A percentile compares a stretch with the other conserved stretches of the same genome.
phyloP scores from a whole-genome alignment of 2,329 filamentous ascomycete genomes.

The Chlorencoelia australis region DNA sequence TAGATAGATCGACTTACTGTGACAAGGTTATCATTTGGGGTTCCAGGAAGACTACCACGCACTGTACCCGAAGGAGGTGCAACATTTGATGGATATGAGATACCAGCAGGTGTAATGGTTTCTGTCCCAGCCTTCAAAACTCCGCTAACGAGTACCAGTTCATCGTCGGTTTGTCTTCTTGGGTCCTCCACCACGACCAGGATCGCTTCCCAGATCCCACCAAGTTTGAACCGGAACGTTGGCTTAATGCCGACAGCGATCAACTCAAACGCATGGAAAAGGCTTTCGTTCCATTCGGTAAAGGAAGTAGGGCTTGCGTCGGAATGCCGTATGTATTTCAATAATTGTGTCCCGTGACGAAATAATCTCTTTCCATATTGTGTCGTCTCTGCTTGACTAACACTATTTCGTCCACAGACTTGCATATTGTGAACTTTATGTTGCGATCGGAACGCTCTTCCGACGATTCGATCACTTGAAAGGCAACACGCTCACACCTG shows the following conservation, averaged over 20 bases:
- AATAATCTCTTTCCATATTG: no score
- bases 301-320: conserved; percentile 9
- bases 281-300: conserved; percentile 27
- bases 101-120: conserved; percentile 16
- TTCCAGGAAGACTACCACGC: conserved; percentile 21
- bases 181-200: conserved; percentile 25
- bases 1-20: not conserved
- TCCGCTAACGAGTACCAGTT: no score
- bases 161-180: conserved; percentile 23
- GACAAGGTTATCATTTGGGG: conserved; percentile 20
- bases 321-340: conserved; percentile 7
- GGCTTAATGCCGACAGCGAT: conserved; percentile 12
- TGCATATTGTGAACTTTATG: conserved; percentile 11
- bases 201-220: conserved; percentile 26
- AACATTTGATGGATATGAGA: conserved; percentile 1
- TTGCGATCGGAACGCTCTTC: conserved; percentile 8
- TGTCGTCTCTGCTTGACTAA: no score
- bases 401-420: no score
- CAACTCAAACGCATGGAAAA: conserved; percentile 19
- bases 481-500: conserved; percentile 1
- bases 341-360: no score
- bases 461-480: conserved; percentile 10
- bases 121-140: not conserved
- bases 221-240: conserved; percentile 29
- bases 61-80: conserved; percentile 14